Conservation (phyloP, 192 early-diverging fungal species). For the Kappamyces sp. region DNA sequence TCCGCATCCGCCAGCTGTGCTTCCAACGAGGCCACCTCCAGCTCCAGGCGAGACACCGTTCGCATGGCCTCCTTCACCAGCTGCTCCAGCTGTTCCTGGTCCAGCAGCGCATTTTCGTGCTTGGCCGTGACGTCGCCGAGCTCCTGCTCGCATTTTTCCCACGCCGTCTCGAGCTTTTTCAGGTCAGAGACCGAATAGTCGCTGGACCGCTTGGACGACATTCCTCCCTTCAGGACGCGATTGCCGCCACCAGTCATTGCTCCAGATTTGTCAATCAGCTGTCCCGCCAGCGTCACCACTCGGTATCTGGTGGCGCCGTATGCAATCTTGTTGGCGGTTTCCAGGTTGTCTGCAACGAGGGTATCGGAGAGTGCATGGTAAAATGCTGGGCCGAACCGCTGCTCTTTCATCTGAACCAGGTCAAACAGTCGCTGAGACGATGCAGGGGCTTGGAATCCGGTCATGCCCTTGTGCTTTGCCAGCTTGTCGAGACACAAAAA, state of each 20-base stretch:
- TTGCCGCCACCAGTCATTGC: constrained; percentile 91
- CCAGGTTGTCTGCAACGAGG: constrained; percentile 74
- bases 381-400: constrained; percentile 73
- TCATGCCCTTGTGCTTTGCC: constrained; percentile 31
- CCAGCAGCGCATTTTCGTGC: not conserved
- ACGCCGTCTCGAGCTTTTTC: not conserved
- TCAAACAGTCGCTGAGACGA: constrained; percentile 86
- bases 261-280: constrained; percentile 85
- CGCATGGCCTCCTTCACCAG: not conserved
- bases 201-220: constrained; percentile 67
- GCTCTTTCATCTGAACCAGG: constrained; percentile 70
- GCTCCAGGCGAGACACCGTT: not conserved
- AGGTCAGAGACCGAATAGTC: no score
- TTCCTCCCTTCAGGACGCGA: constrained; percentile 70
- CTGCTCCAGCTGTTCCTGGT: not conserved
- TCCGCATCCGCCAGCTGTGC: constrained; percentile 20
- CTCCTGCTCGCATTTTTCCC: constrained; percentile 14
- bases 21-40: constrained; percentile 49
- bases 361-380: constrained; percentile 83
- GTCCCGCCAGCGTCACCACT: constrained; percentile 89
- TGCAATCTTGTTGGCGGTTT: constrained; percentile 82
- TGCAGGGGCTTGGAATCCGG: constrained; percentile 59
- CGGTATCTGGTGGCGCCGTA: constrained; percentile 71
- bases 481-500: constrained; percentile 81
- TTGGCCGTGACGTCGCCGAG: not conserved